phyloP scores from a whole-genome alignment of 2,329 filamentous ascomycete genomes.

The Hysterium pulicare region DNA sequence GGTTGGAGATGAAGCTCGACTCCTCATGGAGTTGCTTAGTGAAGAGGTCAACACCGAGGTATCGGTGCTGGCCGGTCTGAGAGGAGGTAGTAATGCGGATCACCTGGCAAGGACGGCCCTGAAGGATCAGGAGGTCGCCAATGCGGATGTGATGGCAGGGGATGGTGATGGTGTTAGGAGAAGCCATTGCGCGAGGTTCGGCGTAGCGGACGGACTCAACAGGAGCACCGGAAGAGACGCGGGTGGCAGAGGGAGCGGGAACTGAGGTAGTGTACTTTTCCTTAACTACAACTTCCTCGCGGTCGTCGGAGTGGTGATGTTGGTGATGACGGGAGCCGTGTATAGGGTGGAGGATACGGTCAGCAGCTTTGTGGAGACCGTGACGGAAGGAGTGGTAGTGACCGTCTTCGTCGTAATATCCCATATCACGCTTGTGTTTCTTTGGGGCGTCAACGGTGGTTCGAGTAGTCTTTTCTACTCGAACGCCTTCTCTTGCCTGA shows the following conservation, averaged over 20 bases:
- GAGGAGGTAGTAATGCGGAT: slow-evolving; percentile 98
- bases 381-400: slow-evolving; percentile 73
- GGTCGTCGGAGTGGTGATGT: slow-evolving; percentile 34
- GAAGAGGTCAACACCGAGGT: slow-evolving; percentile 99
- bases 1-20: slow-evolving; percentile 96
- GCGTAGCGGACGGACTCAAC: slow-evolving; percentile 19
- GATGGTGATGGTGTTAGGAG: slow-evolving; percentile 91
- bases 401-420: slow-evolving; percentile 77
- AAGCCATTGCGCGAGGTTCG: slow-evolving; percentile 41
- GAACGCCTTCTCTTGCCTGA: slow-evolving; percentile 43
- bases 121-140: slow-evolving; percentile 96
- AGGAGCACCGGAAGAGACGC: slow-evolving; percentile 37
- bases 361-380: slow-evolving; percentile 64
- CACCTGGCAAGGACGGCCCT: slow-evolving; percentile 98
- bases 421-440: slow-evolving; percentile 61
- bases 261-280: slow-evolving; percentile 39
- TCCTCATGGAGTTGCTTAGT: slow-evolving; percentile 99
- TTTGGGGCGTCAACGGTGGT: slow-evolving; percentile 52
- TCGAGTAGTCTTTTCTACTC: slow-evolving; percentile 48
- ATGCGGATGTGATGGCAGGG: slow-evolving; percentile 99
- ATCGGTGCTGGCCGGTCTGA: slow-evolving; percentile 98
- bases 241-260: slow-evolving; percentile 28
- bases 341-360: slow-evolving; percentile 63
- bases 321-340: slow-evolving; percentile 51
- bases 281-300: slow-evolving; percentile 49